phyloP scores from a whole-genome alignment of 371 early-diverging fungal genomes.

The Mucor velutinosus region DNA sequence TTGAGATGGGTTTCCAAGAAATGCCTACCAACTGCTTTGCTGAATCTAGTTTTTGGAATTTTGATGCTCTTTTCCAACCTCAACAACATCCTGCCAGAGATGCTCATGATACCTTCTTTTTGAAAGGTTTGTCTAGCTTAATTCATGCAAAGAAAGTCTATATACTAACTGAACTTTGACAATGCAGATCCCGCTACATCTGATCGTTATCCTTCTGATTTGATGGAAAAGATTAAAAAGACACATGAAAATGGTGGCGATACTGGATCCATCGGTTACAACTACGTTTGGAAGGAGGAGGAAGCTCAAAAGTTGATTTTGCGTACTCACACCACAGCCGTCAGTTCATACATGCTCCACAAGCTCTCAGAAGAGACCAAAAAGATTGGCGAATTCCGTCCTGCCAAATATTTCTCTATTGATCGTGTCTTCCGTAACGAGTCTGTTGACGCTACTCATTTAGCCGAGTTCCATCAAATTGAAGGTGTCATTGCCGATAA shows the following conservation, averaged over 20 bases:
- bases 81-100: conserved; percentile 99
- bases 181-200: conserved; percentile 76
- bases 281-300: conserved; percentile 91
- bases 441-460: conserved; percentile 98
- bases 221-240: conserved; percentile 90
- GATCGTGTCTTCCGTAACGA: conserved; percentile 99
- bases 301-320: conserved; percentile 97
- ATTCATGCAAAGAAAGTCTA: background rate
- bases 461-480: conserved; percentile 99
- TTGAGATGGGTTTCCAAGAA: conserved; percentile 99
- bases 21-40: conserved; percentile 99
- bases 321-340: conserved; percentile 99
- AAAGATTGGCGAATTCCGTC: conserved; percentile 71
- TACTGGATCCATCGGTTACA: conserved; percentile 94
- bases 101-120: conserved; percentile 99
- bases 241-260: conserved; percentile 97
- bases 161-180: background rate
- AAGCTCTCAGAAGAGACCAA: conserved; percentile 86
- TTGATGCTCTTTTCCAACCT: conserved; percentile 99
- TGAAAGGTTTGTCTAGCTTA: conserved; percentile 53
- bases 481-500: conserved; percentile 99
- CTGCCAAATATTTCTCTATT: conserved; percentile 99
- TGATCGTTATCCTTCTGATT: conserved; percentile 81
- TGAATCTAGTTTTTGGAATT: conserved; percentile 99
- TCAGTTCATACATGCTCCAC: conserved; percentile 94